These are phyloP conservation scores for Raphidocelis subcapitata DNA, from an alignment of 139 green algal species.

Conservation along the genomic window DNA sequence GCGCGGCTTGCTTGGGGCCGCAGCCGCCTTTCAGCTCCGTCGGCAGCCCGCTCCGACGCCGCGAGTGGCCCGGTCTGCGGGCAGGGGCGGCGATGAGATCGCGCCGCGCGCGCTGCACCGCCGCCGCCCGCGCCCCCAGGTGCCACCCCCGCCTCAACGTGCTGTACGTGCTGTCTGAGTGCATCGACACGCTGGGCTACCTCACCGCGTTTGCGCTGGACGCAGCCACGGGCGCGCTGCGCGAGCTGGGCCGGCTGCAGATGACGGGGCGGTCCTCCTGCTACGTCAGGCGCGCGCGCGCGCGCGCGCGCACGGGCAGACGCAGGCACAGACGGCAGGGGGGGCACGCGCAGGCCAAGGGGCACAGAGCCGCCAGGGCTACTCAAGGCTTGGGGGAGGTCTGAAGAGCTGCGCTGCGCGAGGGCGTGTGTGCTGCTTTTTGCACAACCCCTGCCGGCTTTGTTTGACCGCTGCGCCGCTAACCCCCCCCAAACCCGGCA, in stretches of 20 bases:
- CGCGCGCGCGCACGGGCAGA: not conserved
- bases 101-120: too few species aligned
- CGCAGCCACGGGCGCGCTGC: not conserved
- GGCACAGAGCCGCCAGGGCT: too few species aligned
- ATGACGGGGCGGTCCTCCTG: slow-evolving; percentile 25
- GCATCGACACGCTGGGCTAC: slow-evolving; percentile 25
- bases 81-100: not conserved
- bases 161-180: slow-evolving; percentile 33
- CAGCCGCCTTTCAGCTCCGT: not conserved
- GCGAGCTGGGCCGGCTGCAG: slow-evolving; percentile 8
- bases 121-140: slow-evolving; percentile 2
- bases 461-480: too few species aligned
- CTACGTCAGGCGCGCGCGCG: not conserved
- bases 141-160: slow-evolving; percentile 22
- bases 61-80: not conserved
- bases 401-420: too few species aligned
- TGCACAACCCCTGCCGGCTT: too few species aligned
- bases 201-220: slow-evolving; percentile 25
- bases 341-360: not conserved
- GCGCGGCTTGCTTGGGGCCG: not conserved
- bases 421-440: too few species aligned
- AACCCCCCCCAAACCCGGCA: too few species aligned
- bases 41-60: not conserved
- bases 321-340: not conserved
- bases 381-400: too few species aligned